Evolutionary conservation across 495 filamentous ascomycete genomes (phyloP).

Genomic region (Aspergillus leporis): DNA sequence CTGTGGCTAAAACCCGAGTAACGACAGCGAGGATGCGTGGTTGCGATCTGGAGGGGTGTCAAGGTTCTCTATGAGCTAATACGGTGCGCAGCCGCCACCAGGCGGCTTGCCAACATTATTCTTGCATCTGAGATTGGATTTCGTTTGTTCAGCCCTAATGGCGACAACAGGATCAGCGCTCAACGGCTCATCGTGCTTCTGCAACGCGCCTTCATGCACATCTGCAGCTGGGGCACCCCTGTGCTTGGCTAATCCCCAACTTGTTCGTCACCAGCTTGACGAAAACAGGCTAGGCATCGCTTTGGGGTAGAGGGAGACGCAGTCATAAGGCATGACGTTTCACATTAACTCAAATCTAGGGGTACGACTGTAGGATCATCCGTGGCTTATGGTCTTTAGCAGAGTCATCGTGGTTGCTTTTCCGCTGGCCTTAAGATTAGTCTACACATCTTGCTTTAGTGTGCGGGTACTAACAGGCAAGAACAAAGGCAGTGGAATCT

Average conservation of each 20-base stretch:
- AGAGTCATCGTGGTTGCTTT: constrained; percentile 35
- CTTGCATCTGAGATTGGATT: neutral
- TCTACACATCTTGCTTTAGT: neutral
- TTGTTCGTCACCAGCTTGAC: neutral
- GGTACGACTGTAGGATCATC: neutral
- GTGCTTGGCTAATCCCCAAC: neutral
- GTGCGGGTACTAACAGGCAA: neutral
- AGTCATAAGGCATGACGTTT: neutral
- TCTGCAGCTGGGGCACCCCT: neutral
- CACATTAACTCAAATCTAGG: neutral
- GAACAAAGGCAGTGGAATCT: neutral
- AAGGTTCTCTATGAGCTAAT: too few species aligned
- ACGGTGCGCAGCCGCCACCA: too few species aligned
- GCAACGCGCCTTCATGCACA: neutral
- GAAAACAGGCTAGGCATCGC: neutral
- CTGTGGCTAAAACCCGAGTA: too few species aligned
- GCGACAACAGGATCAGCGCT: neutral
- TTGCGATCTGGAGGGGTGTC: too few species aligned
- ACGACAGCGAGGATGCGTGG: too few species aligned
- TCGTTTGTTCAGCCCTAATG: neutral
- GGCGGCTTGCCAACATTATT: too few species aligned
- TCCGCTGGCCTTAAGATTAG: constrained; percentile 8
- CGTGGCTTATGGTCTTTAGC: neutral
- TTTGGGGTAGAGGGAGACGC: neutral
- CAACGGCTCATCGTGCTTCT: neutral